Evolutionary conservation across 164 flowering plant genomes (phyloP), one percentile per base, ranked within the genome.

Genomic region (Annona cherimola): DNA sequence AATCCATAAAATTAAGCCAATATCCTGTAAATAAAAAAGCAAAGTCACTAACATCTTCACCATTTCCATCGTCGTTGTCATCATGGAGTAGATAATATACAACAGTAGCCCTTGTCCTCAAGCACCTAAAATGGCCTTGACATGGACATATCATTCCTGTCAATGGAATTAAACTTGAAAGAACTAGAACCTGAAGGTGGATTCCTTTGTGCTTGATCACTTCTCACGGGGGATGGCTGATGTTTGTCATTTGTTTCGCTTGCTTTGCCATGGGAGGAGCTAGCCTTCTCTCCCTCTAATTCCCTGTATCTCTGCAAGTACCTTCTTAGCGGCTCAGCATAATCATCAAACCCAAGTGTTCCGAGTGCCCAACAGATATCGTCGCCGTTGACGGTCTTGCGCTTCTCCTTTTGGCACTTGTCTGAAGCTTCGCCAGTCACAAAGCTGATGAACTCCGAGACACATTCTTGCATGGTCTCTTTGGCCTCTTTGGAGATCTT

Each of bases 381-480:
- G 20, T 90, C 95, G 0, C 95, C 95, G 14, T 90, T 90, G 42
- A 90, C 86, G 2, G 92, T 88, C 91, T 90, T 90, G 42, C 95
- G 71, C 84, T 87, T 87, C 84, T 90, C 95, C 76, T 83, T 86
- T 68, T 81, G 84, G 69, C 95, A 90, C 83, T 80, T 85, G 46
- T 87, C 95, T 0, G 95, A 88, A 8, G 92, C 95, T 69, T 90
- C 95, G n/a, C 91, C 88, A 0, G 95, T 90, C 5, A 88, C 95
- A 74, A 90, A 90, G 79, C 91, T 87, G 18, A 90, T 87, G 82
- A 90, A 90, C 86, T 90, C 95, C 0, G 95, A 85, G 1, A 82
- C 95, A 75, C 95, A 90, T 67, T 90, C 95, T 66, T 90, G 92
- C 92, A 88, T 87, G 71, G 91, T 90, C 76, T 90, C 92, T 71